A percentile compares a stretch with the other conserved stretches of the same genome.
phyloP scores from a whole-genome alignment of 2,329 filamentous ascomycete genomes.

The Amauroascus niger region DNA sequence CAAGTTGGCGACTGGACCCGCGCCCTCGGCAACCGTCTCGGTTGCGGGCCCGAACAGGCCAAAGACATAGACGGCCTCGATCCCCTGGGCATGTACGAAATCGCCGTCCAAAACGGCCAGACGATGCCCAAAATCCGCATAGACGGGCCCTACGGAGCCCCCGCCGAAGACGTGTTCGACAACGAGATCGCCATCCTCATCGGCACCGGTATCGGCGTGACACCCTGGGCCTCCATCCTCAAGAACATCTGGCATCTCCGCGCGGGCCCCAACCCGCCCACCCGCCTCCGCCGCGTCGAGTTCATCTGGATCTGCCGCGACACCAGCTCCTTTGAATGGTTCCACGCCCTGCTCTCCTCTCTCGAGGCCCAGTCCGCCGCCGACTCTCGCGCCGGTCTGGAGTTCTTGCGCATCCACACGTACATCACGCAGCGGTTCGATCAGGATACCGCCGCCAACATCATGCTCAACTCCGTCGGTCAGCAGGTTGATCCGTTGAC shows the following conservation, averaged over 20 bases:
- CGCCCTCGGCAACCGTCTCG: conserved; percentile 89
- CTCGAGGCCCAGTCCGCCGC: conserved; percentile 78
- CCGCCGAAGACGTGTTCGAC: conserved; percentile 95
- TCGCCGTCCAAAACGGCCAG: conserved; percentile 85
- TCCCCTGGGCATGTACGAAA: conserved; percentile 94
- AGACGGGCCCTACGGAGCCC: conserved; percentile 92
- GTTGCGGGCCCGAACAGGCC: conserved; percentile 74
- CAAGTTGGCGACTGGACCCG: conserved; percentile 95
- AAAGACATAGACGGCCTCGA: conserved; percentile 87
- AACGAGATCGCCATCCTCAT: conserved; percentile 72
- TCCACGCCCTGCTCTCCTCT: conserved; percentile 83
- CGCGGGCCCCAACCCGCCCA: conserved; percentile 77
- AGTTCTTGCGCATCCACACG: conserved; percentile 96
- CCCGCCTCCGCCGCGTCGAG: conserved; percentile 83
- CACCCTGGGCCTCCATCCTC: conserved; percentile 75
- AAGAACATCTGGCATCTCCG: conserved; percentile 99
- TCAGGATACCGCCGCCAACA: conserved; percentile 86
- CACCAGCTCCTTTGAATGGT: conserved; percentile 95
- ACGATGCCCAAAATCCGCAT: conserved; percentile 83
- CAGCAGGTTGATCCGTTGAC: conserved; percentile 81
- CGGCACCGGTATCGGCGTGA: conserved; percentile 74
- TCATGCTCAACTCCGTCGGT: conserved; percentile 90
- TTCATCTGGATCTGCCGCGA: conserved; percentile 99
- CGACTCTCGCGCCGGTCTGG: conserved; percentile 46
- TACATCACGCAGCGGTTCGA: conserved; percentile 93